phyloP scores from a whole-genome alignment of 176 grass and related monocot genomes.

The Lolium multiflorum region DNA sequence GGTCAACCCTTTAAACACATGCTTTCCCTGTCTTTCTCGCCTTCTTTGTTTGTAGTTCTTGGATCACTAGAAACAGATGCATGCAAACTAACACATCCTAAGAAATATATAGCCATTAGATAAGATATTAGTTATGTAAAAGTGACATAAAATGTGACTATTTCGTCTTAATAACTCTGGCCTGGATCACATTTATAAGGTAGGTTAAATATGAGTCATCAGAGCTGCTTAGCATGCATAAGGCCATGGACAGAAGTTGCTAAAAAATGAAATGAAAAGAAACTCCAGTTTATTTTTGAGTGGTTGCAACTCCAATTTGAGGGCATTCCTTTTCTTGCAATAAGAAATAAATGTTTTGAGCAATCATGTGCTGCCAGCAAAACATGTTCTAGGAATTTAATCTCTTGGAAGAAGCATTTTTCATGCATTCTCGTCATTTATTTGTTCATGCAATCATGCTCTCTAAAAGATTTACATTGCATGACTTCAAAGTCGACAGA shows the following conservation, averaged over 20 bases:
- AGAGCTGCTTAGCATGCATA: background rate
- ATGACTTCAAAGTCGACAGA: slow-evolving; percentile 5
- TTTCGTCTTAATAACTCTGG: slow-evolving; percentile 1
- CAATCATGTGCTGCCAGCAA: background rate
- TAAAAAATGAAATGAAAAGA: background rate
- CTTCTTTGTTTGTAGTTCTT: slow-evolving; percentile 27
- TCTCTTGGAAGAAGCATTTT: background rate
- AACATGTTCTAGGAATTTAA: background rate
- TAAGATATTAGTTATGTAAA: background rate
- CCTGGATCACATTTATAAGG: background rate
- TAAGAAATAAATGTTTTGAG: background rate
- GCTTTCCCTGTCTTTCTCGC: slow-evolving; percentile 11
- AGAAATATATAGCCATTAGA: background rate
- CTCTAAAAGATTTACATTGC: background rate
- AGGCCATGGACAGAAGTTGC: background rate
- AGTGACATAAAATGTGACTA: background rate
- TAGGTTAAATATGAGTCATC: background rate
- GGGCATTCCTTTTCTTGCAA: background rate
- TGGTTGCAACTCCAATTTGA: background rate
- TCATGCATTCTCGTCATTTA: slow-evolving; percentile 13
- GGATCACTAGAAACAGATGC: background rate
- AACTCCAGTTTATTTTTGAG: no score
- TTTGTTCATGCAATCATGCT: background rate
- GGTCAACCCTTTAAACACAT: slow-evolving; percentile 31
- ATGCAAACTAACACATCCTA: background rate